Conservation (phyloP, 345 rosid genomes). For the Dipteronia sinensis region DNA sequence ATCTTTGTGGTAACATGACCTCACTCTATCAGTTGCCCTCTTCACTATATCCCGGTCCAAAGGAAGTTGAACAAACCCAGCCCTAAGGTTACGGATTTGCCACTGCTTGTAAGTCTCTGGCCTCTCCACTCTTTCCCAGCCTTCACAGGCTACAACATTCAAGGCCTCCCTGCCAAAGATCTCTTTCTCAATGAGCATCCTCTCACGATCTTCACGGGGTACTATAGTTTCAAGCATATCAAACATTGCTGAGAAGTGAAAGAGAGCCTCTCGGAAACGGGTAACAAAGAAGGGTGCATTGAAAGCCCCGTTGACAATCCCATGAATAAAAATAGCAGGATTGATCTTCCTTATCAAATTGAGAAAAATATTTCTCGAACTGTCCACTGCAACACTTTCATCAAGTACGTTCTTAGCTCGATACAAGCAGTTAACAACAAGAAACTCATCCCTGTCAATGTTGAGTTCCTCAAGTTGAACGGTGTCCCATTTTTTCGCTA, state of each 20-base stretch:
- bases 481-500: slow-evolving; percentile 86
- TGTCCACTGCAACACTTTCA: slow-evolving; percentile 65
- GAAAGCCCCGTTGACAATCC: slow-evolving; percentile 66
- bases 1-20: slow-evolving; percentile 65
- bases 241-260: slow-evolving; percentile 87
- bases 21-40: slow-evolving; percentile 45
- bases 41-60: slow-evolving; percentile 49
- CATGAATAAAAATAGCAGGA: slow-evolving; percentile 68
- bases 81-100: slow-evolving; percentile 70
- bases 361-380: slow-evolving; percentile 63
- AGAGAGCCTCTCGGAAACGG: slow-evolving; percentile 86
- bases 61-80: slow-evolving; percentile 73
- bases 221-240: slow-evolving; percentile 82
- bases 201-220: slow-evolving; percentile 72
- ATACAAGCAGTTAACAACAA: slow-evolving; percentile 67
- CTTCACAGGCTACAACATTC: slow-evolving; percentile 89
- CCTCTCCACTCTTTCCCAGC: slow-evolving; percentile 91
- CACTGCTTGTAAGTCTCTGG: slow-evolving; percentile 97
- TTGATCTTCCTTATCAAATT: slow-evolving; percentile 64
- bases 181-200: slow-evolving; percentile 76
- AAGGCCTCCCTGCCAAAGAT: slow-evolving; percentile 79
- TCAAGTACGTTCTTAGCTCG: slow-evolving; percentile 77
- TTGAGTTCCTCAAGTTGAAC: slow-evolving; percentile 72
- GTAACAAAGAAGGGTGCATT: slow-evolving; percentile 90
- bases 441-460: slow-evolving; percentile 64